Conservation (phyloP, 768 basidiomycete species). For the Suillus subalutaceus region DNA sequence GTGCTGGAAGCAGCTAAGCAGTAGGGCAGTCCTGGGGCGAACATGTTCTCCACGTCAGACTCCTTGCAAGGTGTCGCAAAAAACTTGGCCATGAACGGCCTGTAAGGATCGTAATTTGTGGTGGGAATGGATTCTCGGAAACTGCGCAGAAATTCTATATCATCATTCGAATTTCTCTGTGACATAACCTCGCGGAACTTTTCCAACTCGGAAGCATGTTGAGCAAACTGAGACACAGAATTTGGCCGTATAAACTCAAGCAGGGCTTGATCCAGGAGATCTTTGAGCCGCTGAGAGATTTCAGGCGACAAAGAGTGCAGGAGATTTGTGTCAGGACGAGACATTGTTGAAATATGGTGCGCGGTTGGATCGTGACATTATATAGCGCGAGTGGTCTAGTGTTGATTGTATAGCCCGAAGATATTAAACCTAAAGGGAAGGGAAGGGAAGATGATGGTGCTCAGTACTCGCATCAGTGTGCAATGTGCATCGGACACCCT, state of each 20-base stretch:
- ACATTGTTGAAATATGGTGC: background rate
- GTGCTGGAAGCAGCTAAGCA: constrained; percentile 22
- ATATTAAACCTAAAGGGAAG: background rate
- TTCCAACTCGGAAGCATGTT: background rate
- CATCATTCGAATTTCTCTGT: background rate
- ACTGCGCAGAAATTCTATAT: constrained; percentile 14
- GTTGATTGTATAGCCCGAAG: background rate
- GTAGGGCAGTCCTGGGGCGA: constrained; percentile 25
- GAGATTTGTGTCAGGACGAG: background rate
- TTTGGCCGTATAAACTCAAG: constrained; percentile 6
- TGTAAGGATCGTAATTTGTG: constrained; percentile 25
- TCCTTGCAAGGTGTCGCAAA: constrained; percentile 6
- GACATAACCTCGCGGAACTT: background rate
- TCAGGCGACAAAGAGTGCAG: background rate
- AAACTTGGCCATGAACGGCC: constrained; percentile 20
- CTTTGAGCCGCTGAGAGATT: constrained; percentile 8
- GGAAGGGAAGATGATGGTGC: background rate
- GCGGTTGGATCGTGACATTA: background rate
- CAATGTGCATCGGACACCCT: background rate
- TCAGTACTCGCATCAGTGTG: background rate
- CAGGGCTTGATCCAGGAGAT: background rate
- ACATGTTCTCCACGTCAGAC: constrained; percentile 23
- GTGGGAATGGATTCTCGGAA: constrained; percentile 23
- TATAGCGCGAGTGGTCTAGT: background rate
- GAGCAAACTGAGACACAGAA: constrained; percentile 2